Conservation (phyloP, 2,329 filamentous ascomycete genomes). For the Pseudocercospora eumusae region DNA sequence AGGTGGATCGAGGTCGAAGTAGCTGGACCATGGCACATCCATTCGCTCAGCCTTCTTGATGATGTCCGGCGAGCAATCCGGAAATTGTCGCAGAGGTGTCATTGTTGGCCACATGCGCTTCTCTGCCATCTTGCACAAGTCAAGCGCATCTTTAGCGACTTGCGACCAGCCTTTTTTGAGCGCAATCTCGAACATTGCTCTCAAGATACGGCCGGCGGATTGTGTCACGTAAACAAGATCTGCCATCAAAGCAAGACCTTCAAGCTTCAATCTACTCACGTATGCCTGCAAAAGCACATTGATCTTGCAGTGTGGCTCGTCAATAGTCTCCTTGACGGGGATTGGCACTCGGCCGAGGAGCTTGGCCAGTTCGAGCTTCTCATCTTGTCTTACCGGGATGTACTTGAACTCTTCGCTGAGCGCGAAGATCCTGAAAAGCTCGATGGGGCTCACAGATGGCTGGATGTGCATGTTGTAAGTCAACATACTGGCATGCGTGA, state of each 20-base stretch:
- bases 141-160: slow-evolving; percentile 87
- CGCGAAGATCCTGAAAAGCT: slow-evolving; percentile 94
- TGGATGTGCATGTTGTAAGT: slow-evolving; percentile 96
- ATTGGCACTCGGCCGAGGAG: slow-evolving; percentile 87
- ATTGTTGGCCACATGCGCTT: slow-evolving; percentile 99
- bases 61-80: slow-evolving; percentile 77
- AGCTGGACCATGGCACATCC: slow-evolving; percentile 88
- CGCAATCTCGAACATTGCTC: slow-evolving; percentile 96
- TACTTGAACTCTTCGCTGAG: slow-evolving; percentile 98
- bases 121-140: slow-evolving; percentile 98
- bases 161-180: slow-evolving; percentile 94
- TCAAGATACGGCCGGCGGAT: slow-evolving; percentile 90
- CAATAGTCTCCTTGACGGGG: slow-evolving; percentile 95
- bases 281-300: slow-evolving; percentile 96
- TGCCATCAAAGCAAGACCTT: slow-evolving; percentile 93
- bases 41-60: slow-evolving; percentile 91
- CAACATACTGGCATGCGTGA: slow-evolving; percentile 92
- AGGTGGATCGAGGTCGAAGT: slow-evolving; percentile 94
- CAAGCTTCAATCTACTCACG: slow-evolving; percentile 90
- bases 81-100: slow-evolving; percentile 91
- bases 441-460: slow-evolving; percentile 87
- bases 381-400: slow-evolving; percentile 94
- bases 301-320: slow-evolving; percentile 96
- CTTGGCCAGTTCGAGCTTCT: slow-evolving; percentile 94
- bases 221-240: slow-evolving; percentile 99